These are phyloP conservation scores for Corallochytrium limacisporum DNA, from an alignment of 78 protist genomes.

Conservation along the genomic window DNA sequence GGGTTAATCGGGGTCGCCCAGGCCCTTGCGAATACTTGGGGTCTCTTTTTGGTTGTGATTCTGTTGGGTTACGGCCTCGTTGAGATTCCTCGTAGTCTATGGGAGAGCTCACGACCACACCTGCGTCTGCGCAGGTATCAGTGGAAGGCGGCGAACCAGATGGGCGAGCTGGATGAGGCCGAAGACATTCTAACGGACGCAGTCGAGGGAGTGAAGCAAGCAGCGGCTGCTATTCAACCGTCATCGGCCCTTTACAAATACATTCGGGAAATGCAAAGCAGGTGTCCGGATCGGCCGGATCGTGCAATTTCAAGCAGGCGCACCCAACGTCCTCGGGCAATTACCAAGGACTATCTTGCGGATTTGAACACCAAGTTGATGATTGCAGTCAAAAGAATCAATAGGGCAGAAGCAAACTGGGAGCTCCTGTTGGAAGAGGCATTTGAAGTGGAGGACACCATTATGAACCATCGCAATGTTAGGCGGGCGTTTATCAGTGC, in stretches of 20 bases:
- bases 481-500: too few species aligned
- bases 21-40: constrained; percentile 60
- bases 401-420: constrained; percentile 16
- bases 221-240: not conserved
- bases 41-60: constrained; percentile 22
- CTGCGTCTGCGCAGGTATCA: constrained; percentile 13
- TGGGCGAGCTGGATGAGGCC: constrained; percentile 20
- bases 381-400: not conserved
- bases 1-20: constrained; percentile 37
- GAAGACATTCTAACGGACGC: not conserved
- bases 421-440: constrained; percentile 17
- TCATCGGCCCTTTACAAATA: not conserved
- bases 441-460: too few species aligned
- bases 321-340: too few species aligned
- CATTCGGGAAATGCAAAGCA: not conserved
- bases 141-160: constrained; percentile 10
- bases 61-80: constrained; percentile 58
- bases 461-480: too few species aligned
- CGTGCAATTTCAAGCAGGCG: too few species aligned
- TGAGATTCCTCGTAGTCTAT: constrained; percentile 36
- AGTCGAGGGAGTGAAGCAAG: constrained; percentile 12
- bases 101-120: constrained; percentile 7
- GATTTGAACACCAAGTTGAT: constrained; percentile 13
- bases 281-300: too few species aligned
- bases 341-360: too few species aligned